Evolutionary conservation across 2,329 filamentous ascomycete species (phyloP).

Genomic region (Blastomyces silverae): DNA sequence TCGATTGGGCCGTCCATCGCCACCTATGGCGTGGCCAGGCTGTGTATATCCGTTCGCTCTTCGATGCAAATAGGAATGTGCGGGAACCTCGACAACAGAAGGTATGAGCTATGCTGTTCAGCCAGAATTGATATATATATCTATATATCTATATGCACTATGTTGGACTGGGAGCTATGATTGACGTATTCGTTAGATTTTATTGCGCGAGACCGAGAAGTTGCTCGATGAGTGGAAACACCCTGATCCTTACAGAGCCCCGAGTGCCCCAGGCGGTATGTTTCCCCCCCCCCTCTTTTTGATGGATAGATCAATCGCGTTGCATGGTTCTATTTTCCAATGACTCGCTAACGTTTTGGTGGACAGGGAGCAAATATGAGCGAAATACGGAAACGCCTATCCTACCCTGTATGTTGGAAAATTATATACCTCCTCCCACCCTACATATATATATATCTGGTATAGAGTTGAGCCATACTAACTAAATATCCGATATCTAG

Average conservation of each 20-base stretch:
- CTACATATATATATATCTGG: conserved; percentile 15
- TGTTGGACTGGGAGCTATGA: not conserved
- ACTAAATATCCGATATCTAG: conserved; percentile 14
- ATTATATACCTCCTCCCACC: not conserved
- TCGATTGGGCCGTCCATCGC: conserved; percentile 93
- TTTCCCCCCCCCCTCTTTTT: conserved; percentile 9
- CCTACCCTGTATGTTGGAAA: conserved; percentile 63
- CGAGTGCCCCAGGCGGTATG: conserved; percentile 87
- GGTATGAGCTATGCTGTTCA: conserved; percentile 47
- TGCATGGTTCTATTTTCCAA: conserved; percentile 4
- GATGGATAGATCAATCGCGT: not conserved
- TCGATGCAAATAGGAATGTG: conserved; percentile 85
- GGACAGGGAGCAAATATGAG: conserved; percentile 85
- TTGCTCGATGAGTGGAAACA: conserved; percentile 93
- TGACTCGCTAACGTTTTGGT: conserved; percentile 8
- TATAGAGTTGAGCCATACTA: not conserved
- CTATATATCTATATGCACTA: not conserved
- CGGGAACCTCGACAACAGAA: conserved; percentile 78
- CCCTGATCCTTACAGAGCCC: conserved; percentile 82
- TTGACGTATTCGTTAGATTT: conserved; percentile 49
- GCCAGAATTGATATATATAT: not conserved
- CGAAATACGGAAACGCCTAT: conserved; percentile 77
- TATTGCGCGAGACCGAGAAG: conserved; percentile 82
- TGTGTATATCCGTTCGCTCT: conserved; percentile 87
- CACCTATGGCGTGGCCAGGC: conserved; percentile 94